Evolutionary conservation across 2,329 filamentous ascomycete species (phyloP).

Genomic region (Emergomyces africanus): DNA sequence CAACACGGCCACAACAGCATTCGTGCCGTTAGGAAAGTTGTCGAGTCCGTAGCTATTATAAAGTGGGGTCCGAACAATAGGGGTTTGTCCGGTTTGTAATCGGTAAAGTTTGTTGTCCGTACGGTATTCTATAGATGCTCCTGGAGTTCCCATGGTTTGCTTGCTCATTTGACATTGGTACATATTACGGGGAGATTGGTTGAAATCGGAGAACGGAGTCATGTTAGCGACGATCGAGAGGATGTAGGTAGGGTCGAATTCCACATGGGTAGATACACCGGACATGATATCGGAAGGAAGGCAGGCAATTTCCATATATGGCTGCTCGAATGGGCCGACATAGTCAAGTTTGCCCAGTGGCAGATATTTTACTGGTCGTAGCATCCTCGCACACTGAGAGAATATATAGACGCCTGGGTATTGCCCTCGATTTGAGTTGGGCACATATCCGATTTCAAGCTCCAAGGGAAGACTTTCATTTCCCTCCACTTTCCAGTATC

Average conservation of each 20-base stretch:
- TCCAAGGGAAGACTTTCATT: constrained; percentile 65
- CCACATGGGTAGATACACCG: constrained; percentile 86
- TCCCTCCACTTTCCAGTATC: constrained; percentile 92
- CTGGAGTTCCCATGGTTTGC: constrained; percentile 96
- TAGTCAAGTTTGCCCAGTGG: constrained; percentile 75
- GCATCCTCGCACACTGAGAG: constrained; percentile 73
- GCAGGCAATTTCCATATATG: constrained; percentile 95
- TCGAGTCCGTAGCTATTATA: constrained; percentile 96
- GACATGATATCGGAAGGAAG: constrained; percentile 76
- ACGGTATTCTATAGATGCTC: constrained; percentile 68
- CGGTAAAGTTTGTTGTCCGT: constrained; percentile 97
- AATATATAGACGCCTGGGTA: constrained; percentile 95
- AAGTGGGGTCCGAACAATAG: constrained; percentile 78
- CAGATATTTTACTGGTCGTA: constrained; percentile 83
- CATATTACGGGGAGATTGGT: constrained; percentile 98
- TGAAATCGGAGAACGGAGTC: constrained; percentile 98
- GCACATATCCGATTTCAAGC: constrained; percentile 85
- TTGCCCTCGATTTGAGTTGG: constrained; percentile 77
- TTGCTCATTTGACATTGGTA: constrained; percentile 99
- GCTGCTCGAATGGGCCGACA: constrained; percentile 88
- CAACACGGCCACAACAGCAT: constrained; percentile 92
- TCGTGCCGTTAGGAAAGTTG: constrained; percentile 95
- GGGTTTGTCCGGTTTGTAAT: constrained; percentile 90
- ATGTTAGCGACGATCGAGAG: constrained; percentile 96
- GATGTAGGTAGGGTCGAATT: constrained; percentile 90